Conservation (phyloP, 2,329 filamentous ascomycete genomes). For the Malbranchea zuffiana region DNA sequence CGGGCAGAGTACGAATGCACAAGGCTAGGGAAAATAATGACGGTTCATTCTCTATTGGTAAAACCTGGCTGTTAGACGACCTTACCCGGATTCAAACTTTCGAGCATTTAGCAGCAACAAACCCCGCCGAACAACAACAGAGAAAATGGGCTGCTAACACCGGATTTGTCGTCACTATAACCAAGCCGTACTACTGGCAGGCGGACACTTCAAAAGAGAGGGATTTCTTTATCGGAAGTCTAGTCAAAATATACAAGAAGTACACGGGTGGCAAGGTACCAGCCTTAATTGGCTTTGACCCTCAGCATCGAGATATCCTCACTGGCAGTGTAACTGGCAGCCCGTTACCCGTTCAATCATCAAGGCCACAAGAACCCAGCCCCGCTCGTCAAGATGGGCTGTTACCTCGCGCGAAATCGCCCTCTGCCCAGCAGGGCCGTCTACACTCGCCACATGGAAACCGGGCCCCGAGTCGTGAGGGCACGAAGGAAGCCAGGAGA, state of each 20-base stretch:
- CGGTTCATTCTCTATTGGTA: constrained; percentile 90
- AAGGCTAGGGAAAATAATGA: constrained; percentile 94
- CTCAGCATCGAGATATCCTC: constrained; percentile 64
- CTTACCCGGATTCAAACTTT: constrained; percentile 74
- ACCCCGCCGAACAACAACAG: constrained; percentile 48
- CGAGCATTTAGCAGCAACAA: constrained; percentile 49
- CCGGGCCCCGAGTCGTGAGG: constrained; percentile 31
- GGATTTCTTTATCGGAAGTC: constrained; percentile 93
- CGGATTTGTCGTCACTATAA: constrained; percentile 78
- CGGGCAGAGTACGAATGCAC: constrained; percentile 86
- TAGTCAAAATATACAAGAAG: constrained; percentile 93
- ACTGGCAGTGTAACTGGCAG: constrained; percentile 40
- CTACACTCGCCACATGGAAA: constrained; percentile 24
- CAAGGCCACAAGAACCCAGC: constrained; percentile 19
- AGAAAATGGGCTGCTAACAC: constrained; percentile 69
- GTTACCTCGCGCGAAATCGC: constrained; percentile 21
- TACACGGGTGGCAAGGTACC: constrained; percentile 82
- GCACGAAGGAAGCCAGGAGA: constrained; percentile 21
- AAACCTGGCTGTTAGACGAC: constrained; percentile 96
- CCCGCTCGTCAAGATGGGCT: constrained; percentile 19
- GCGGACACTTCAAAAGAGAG: constrained; percentile 90
- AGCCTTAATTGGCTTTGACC: constrained; percentile 70
- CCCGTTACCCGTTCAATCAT: constrained; percentile 16
- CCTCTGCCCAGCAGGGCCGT: constrained; percentile 21
- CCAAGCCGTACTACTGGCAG: constrained; percentile 96